phyloP scores from a whole-genome alignment of 2,329 filamentous ascomycete genomes.

The Herpotrichia juniperi region DNA sequence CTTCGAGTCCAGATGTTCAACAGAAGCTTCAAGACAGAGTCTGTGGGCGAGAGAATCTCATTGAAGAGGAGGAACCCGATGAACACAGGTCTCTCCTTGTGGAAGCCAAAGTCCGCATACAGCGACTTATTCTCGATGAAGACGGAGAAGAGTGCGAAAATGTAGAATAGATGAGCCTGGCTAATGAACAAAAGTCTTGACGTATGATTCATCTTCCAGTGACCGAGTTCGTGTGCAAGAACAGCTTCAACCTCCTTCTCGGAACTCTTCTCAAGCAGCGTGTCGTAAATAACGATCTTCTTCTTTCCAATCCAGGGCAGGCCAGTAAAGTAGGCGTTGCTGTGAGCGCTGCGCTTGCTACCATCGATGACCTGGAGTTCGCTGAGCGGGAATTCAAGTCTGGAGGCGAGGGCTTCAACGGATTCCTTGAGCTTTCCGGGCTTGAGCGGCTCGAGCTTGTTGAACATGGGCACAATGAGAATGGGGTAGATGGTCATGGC shows the following conservation, averaged over 20 bases:
- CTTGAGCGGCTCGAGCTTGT: slow-evolving; percentile 93
- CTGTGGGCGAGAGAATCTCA: slow-evolving; percentile 92
- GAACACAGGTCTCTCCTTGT: slow-evolving; percentile 83
- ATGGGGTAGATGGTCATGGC: slow-evolving; percentile 97
- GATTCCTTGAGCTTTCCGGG: slow-evolving; percentile 85
- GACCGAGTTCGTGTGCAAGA: slow-evolving; percentile 91
- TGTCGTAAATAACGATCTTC: slow-evolving; percentile 99
- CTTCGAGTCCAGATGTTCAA: slow-evolving; percentile 96
- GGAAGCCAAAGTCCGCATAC: slow-evolving; percentile 90
- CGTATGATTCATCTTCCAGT: slow-evolving; percentile 96
- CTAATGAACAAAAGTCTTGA: slow-evolving; percentile 83
- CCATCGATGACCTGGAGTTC: slow-evolving; percentile 96
- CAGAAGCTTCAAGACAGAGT: slow-evolving; percentile 89
- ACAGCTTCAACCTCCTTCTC: slow-evolving; percentile 93
- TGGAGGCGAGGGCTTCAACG: slow-evolving; percentile 82
- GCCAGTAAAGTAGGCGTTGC: slow-evolving; percentile 95
- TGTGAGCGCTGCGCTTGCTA: slow-evolving; percentile 85
- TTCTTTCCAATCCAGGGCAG: slow-evolving; percentile 90
- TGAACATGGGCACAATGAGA: slow-evolving; percentile 92
- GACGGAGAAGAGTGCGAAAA: slow-evolving; percentile 94
- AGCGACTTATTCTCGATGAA: slow-evolving; percentile 96
- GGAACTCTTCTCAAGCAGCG: slow-evolving; percentile 92
- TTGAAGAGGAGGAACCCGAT: slow-evolving; percentile 98
- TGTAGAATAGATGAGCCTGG: slow-evolving; percentile 91
- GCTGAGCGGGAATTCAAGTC: slow-evolving; percentile 87